phyloP scores from a whole-genome alignment of 768 basidiomycete genomes.

The Lactarius deliciosus region DNA sequence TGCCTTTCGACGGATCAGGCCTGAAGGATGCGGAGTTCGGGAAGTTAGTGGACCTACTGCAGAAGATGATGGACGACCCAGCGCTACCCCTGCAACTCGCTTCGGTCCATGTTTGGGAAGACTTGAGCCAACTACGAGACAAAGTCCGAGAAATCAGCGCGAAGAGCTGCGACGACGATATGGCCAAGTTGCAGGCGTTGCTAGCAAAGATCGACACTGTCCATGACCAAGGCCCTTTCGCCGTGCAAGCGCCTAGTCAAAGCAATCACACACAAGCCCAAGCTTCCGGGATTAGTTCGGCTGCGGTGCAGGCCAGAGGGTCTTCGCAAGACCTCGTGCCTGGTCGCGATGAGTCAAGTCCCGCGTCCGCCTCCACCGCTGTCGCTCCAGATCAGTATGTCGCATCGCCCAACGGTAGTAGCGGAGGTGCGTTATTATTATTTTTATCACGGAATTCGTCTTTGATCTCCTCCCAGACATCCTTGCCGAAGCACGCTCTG shows the following conservation, averaged over 20 bases:
- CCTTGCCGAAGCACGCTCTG: background rate
- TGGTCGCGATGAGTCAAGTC: background rate
- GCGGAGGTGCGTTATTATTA: background rate
- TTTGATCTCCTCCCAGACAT: background rate
- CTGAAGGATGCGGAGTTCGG: background rate
- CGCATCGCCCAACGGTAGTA: background rate
- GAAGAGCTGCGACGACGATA: background rate
- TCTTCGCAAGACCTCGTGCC: background rate
- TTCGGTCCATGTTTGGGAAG: constrained; percentile 6
- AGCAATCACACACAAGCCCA: too few species aligned
- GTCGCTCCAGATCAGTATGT: background rate
- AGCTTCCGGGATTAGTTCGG: too few species aligned
- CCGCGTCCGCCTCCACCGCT: background rate
- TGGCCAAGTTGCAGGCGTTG: background rate
- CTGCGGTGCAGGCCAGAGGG: background rate
- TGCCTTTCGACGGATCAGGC: constrained; percentile 3
- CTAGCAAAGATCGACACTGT: background rate
- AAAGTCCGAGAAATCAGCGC: background rate
- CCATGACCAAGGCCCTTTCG: background rate
- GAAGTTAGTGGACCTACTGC: constrained; percentile 6
- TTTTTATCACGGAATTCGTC: background rate
- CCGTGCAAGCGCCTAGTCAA: too few species aligned
- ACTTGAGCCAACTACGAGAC: background rate
- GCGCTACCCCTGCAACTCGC: background rate
- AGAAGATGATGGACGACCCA: constrained; percentile 2